Percentiles rank a stretch among this genome's conserved stretches.
Evolutionary conservation across 345 rosid species (phyloP).

Genomic region (Barbarea vulgaris): DNA sequence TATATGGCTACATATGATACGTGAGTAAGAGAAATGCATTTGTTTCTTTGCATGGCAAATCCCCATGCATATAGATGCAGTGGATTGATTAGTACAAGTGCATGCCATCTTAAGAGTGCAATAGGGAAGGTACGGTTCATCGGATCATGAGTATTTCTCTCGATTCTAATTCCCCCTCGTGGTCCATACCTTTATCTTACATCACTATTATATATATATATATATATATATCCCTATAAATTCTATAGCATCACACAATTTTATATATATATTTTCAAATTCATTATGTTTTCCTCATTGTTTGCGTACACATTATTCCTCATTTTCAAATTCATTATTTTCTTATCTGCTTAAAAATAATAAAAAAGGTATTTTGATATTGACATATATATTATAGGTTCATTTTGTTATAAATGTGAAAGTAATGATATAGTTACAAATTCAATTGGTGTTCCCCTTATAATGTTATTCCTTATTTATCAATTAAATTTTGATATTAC

Average conservation of each 20-base stretch:
- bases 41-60: conserved; percentile 44
- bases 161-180: conserved; percentile 35
- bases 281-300: not conserved
- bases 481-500: not conserved
- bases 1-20: conserved; percentile 36
- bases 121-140: conserved; percentile 40
- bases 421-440: not conserved
- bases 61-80: conserved; percentile 37
- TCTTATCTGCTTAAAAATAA: not conserved
- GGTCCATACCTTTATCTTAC: conserved; percentile 37
- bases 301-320: too few relatives aligned
- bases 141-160: conserved; percentile 39
- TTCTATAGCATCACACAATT: conserved; percentile 1
- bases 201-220: conserved; percentile 23
- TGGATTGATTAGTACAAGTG: conserved; percentile 43
- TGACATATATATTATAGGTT: too few relatives aligned
- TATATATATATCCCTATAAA: not conserved
- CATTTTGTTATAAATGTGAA: not conserved
- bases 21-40: conserved; percentile 36
- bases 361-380: too few relatives aligned
- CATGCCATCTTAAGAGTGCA: conserved; percentile 38
- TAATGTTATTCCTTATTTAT: not conserved
- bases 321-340: too few relatives aligned
- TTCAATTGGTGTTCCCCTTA: not conserved
- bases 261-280: not conserved